A percentile compares a stretch with the other conserved stretches of the same genome.
Conservation (phyloP, 2,329 filamentous ascomycete genomes). For the Aspergillus texensis region DNA sequence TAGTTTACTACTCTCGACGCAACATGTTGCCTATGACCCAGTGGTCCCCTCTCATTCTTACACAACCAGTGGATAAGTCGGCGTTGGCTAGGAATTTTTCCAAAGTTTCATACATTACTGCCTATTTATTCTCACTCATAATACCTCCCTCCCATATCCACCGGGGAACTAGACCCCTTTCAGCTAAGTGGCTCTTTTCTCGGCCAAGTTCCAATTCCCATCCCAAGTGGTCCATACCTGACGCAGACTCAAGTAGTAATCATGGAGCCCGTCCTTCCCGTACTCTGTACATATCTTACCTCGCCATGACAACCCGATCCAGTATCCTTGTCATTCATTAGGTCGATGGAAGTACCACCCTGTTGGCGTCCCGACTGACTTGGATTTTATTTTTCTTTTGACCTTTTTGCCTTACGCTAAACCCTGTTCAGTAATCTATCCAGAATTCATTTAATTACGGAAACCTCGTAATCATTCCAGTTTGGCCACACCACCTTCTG, state of each 20-base stretch:
- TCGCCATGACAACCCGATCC: constrained; percentile 10
- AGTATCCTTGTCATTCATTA: constrained; percentile 1
- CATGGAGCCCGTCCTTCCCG: neutral
- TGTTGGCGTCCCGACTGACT: neutral
- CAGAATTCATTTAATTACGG: neutral
- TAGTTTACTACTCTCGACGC: constrained; percentile 1
- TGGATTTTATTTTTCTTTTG: neutral
- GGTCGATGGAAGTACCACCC: neutral
- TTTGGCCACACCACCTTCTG: neutral
- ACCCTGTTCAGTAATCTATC: neutral
- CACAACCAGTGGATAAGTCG: constrained; percentile 4
- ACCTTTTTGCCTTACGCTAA: constrained; percentile 1
- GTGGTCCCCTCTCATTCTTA: constrained; percentile 2
- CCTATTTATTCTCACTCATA: neutral
- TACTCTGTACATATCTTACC: neutral
- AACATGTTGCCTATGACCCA: constrained; percentile 2
- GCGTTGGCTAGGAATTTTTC: neutral
- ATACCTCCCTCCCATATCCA: neutral
- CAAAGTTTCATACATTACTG: constrained; percentile 2
- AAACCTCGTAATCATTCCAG: neutral
- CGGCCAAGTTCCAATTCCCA: neutral
- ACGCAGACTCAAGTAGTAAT: neutral
- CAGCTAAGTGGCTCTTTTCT: neutral
- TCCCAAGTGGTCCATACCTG: constrained; percentile 4
- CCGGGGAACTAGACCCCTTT: neutral